A percentile compares a stretch with the other conserved stretches of the same genome.
Conservation (phyloP, 1,139 yeast species). For the Zhuliangozyma parablackwelliae region DNA sequence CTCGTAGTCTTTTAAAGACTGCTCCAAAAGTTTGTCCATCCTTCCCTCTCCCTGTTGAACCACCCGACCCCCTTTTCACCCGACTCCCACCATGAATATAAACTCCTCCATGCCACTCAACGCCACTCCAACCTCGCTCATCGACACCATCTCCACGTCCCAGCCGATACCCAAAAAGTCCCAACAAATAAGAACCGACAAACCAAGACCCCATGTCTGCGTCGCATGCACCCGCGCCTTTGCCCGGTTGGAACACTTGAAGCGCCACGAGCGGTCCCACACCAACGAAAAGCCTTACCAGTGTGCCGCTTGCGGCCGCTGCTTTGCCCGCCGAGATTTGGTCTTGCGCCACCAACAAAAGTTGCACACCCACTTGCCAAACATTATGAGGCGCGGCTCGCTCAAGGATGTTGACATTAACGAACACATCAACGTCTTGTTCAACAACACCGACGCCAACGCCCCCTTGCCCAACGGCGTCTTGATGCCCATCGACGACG, state of each 20-base stretch:
- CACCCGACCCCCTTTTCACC: neutral
- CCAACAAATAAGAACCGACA: conserved; percentile 76
- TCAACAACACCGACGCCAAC: conserved; percentile 40
- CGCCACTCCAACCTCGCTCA: conserved; percentile 3
- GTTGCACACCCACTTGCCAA: conserved; percentile 26
- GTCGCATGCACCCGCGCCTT: conserved; percentile 92
- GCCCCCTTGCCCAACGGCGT: conserved; percentile 34
- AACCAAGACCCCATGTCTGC: conserved; percentile 90
- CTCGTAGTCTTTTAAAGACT: no score
- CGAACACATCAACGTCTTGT: conserved; percentile 42
- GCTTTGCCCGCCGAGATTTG: conserved; percentile 47
- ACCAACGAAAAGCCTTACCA: conserved; percentile 93
- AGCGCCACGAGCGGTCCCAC: conserved; percentile 91
- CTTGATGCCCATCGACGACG: neutral
- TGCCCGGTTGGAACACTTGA: conserved; percentile 90
- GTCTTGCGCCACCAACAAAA: conserved; percentile 47
- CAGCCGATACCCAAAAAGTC: conserved; percentile 87
- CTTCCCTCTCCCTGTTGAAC: no score
- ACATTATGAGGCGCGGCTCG: conserved; percentile 18
- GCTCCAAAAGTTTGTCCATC: no score
- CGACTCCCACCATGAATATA: conserved; percentile 4
- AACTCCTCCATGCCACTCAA: conserved; percentile 7
- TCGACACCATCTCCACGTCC: conserved; percentile 1
- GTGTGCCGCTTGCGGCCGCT: conserved; percentile 48
- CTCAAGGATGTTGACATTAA: conserved; percentile 17